phyloP scores from a whole-genome alignment of 495 filamentous ascomycete species.

The Neurospora sp. region DNA sequence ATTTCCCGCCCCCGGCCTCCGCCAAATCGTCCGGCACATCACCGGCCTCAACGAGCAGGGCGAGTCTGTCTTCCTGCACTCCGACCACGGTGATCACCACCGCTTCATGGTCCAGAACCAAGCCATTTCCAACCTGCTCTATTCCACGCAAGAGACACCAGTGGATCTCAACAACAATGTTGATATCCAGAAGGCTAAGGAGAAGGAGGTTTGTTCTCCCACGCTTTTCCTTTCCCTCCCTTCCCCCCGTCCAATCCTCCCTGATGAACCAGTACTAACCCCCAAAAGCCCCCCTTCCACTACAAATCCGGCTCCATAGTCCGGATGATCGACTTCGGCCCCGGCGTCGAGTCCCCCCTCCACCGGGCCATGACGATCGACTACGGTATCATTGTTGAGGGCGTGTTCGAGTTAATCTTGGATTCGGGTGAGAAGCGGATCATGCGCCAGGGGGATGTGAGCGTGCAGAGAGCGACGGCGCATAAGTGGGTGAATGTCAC shows the following conservation, averaged over 20 bases:
- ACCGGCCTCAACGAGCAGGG: not conserved
- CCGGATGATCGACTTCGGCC: slow-evolving; percentile 33
- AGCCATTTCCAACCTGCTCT: not conserved
- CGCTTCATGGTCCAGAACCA: not conserved
- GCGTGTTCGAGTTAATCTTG: slow-evolving; percentile 42
- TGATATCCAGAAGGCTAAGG: not conserved
- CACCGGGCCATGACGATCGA: slow-evolving; percentile 55
- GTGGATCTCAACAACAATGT: not conserved
- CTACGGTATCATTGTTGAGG: slow-evolving; percentile 56
- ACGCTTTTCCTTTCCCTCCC: not conserved
- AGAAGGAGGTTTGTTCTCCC: not conserved
- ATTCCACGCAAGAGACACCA: not conserved
- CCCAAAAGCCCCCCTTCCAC: not conserved
- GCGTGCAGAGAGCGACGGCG: slow-evolving; percentile 46
- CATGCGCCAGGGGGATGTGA: slow-evolving; percentile 43
- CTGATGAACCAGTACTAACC: too few species aligned
- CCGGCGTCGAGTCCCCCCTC: slow-evolving; percentile 31
- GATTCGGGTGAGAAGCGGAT: slow-evolving; percentile 42
- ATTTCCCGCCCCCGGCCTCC: not conserved
- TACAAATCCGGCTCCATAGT: not conserved
- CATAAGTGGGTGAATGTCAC: slow-evolving; percentile 50
- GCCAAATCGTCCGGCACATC: not conserved
- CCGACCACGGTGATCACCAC: not conserved
- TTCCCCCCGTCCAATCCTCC: not conserved
- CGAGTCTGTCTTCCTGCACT: not conserved